Conservation (phyloP, 1,139 yeast genomes). For the Pichia sp. region DNA sequence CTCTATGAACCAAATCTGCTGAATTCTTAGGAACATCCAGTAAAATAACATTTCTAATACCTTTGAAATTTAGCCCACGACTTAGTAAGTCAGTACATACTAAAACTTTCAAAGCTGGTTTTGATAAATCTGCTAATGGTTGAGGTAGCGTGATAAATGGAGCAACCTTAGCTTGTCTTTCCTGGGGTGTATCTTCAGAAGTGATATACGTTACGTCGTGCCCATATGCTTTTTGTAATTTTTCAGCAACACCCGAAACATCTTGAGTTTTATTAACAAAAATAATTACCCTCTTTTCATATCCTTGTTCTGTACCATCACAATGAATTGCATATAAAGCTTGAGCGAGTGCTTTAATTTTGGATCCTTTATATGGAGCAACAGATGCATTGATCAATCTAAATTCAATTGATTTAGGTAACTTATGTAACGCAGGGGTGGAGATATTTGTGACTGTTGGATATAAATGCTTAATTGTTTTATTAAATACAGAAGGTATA, state of each 20-base stretch:
- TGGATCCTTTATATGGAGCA: constrained; percentile 77
- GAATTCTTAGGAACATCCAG: constrained; percentile 83
- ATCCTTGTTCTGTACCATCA: constrained; percentile 76
- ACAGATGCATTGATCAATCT: constrained; percentile 68
- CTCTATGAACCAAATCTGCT: constrained; percentile 81
- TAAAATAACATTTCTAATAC: constrained; percentile 73
- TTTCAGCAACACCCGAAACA: constrained; percentile 50
- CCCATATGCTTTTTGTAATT: constrained; percentile 46
- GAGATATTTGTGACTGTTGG: constrained; percentile 62
- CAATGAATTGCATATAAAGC: constrained; percentile 77
- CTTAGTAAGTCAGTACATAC: constrained; percentile 90
- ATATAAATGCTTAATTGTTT: constrained; percentile 52
- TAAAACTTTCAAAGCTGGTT: constrained; percentile 45
- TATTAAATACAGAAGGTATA: constrained; percentile 71
- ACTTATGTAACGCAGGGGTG: constrained; percentile 75
- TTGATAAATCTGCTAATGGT: constrained; percentile 32
- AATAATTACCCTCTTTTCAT: constrained; percentile 73
- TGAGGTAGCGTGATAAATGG: constrained; percentile 60
- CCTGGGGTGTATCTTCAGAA: constrained; percentile 55
- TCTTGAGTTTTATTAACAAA: constrained; percentile 75
- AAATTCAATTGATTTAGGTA: constrained; percentile 70
- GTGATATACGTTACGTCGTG: constrained; percentile 60
- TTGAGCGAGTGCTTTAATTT: constrained; percentile 78
- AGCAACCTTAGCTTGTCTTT: constrained; percentile 48
- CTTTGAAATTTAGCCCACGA: constrained; percentile 81